Evolutionary conservation across 1,284 basidiomycete genomes (phyloP), one percentile per base, ranked within the genome.

Genomic region (Cryptococcus sp.): DNA sequence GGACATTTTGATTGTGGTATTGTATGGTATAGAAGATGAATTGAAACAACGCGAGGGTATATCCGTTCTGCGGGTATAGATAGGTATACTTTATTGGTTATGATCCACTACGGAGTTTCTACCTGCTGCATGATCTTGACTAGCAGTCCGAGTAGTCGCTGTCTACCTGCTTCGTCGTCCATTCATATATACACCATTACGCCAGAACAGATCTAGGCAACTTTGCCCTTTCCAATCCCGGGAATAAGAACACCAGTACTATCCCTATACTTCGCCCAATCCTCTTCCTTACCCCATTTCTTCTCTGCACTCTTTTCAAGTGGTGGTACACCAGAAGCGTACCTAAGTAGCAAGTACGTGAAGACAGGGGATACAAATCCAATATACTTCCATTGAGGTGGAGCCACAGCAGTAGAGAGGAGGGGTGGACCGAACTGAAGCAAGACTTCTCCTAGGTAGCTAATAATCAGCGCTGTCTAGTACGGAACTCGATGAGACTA

Each of bases 361-460:
- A 85, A 78, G 9, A 86, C 51, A 0, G 86, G 87, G 57, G 84
- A 85, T 37, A 80, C 64, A 7, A 81, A 80, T 4, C 82, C 80
- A 4, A 83, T 57, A 11, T 78, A 77, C 19, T 58, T 59, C 14
- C 61, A 60, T 3, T 59, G 47, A 13, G 53, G 44, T 46, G 48
- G 55, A 32, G 85, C 70, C 7, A 81, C 78, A 9, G 77, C 60
- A 2, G 79, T 76, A 2, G 84, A 80, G 13, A 87, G 73, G 5
- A 82, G 75, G 78, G 82, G 87, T 24, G 88, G 83, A 10, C 84
- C 85, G 2, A 80, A 79, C 83, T 86, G 87, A 18, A 89, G 77
- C 2, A 84, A 81, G 11, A 88, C 79, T 74, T 90, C 87, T 22
- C 85, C 86, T 32, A 87, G 80, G 69, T 89, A 88, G 75, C 85